A percentile compares a stretch with the other conserved stretches of the same genome.
Conservation (phyloP, 306 rosid genomes). For the Arachis hypogaea region DNA sequence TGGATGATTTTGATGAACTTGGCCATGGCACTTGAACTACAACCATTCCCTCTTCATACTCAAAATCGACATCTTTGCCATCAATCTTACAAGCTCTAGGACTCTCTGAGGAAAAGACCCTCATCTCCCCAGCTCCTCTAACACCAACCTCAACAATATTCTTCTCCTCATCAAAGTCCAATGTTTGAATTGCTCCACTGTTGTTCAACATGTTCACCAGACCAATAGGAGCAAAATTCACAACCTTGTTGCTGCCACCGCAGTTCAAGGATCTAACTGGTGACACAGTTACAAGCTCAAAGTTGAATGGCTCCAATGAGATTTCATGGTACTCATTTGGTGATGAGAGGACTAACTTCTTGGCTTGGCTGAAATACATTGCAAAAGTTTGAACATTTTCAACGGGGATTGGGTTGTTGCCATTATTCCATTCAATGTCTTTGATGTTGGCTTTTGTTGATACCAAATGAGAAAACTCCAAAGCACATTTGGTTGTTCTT, state of each 20-base stretch:
- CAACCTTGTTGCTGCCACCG: constrained; percentile 36
- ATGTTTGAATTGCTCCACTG: constrained; percentile 78
- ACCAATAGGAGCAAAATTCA: constrained; percentile 83
- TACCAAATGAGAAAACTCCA: constrained; percentile 64
- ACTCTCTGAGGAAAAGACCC: constrained; percentile 67
- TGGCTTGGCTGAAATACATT: constrained; percentile 63
- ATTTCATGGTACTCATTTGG: constrained; percentile 57
- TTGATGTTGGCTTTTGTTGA: constrained; percentile 56
- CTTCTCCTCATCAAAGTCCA: constrained; percentile 49
- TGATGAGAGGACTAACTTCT: constrained; percentile 61
- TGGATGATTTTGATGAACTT: constrained; percentile 56
- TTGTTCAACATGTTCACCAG: constrained; percentile 85
- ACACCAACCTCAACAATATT: constrained; percentile 56
- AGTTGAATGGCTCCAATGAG: constrained; percentile 81
- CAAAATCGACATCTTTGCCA: constrained; percentile 57
- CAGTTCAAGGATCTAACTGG: constrained; percentile 48
- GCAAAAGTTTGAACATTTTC: constrained; percentile 62
- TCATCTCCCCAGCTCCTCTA: constrained; percentile 79
- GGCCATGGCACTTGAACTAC: constrained; percentile 78
- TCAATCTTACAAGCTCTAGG: constrained; percentile 64
- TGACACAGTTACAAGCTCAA: constrained; percentile 78
- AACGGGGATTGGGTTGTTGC: constrained; percentile 59
- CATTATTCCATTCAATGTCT: constrained; percentile 84
- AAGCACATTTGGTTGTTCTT: constrained; percentile 71
- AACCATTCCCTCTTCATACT: constrained; percentile 63